Evolutionary conservation across 352 stramenopile species (phyloP), one percentile per base, ranked within the genome.

Genomic region (Globisporangium viniferum): DNA sequence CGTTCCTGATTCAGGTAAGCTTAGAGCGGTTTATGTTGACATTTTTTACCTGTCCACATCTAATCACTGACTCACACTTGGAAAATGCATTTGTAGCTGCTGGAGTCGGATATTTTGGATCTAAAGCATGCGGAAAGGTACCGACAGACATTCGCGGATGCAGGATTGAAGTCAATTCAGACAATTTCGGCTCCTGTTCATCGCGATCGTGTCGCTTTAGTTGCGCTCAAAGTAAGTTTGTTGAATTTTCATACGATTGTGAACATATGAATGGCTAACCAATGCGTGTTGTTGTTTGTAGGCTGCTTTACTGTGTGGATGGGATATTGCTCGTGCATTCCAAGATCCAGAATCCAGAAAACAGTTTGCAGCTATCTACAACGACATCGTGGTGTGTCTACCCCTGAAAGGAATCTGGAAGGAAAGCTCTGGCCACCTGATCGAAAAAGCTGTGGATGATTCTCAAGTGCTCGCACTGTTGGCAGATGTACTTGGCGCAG

Each of bases 381-480:
- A 71, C 18, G 74, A 91, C 12, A 72, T 93, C 5, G 64, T 88
- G 20, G 54, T 59, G 35, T 80, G 81, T 24, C 79, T 93, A 33
- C 61, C 78, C 31, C 69, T 64, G 55, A 63, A 69, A 65, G 59
- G 41, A 3, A 66, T 91, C 7, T 90, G 84, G 84, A 78, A 67
- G 41, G 61, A 79, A 31, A 71, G 68, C 20, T 75, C 74, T 10
- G 69, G 29, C 0, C 33, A 72, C 4, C 62, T 80, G 44, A 55
- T 88, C 5, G 68, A 72, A 27, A 66, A 72, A n/a, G 79, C 77
- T 6, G 41, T 72, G n/a, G 36, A 73, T 22, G 79, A 80, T 67
- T 66, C 73, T 20, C 68, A 75, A 35, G 73, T 71, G 24, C 66
- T 89, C 7, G 72, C 56, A 2, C 49, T 78, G 22, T 64, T 91